These are phyloP conservation scores for Trametes elegans DNA, from an alignment of 768 basidiomycete species.

Conservation along the genomic window DNA sequence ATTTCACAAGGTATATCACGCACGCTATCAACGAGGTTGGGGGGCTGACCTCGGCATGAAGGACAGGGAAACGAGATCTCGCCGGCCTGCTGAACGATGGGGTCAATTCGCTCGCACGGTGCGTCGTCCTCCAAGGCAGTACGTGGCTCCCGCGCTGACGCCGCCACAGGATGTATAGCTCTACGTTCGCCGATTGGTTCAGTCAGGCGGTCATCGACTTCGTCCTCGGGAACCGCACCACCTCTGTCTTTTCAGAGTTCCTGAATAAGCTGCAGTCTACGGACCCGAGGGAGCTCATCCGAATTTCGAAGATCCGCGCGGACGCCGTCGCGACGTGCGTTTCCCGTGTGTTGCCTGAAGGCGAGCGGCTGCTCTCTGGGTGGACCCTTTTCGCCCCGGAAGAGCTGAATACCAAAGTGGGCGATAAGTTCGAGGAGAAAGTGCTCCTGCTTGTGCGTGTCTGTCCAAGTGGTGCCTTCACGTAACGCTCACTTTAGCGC, in stretches of 20 bases:
- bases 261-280: constrained; percentile 82
- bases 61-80: constrained; percentile 95
- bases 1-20: constrained; percentile 70
- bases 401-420: constrained; percentile 65
- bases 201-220: constrained; percentile 94
- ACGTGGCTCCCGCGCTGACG: not conserved
- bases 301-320: constrained; percentile 83
- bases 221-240: constrained; percentile 82
- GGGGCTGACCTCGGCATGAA: constrained; percentile 26
- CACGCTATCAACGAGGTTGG: not conserved
- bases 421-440: constrained; percentile 92
- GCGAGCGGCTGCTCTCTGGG: constrained; percentile 68
- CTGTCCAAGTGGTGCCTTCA: constrained; percentile 21
- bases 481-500: constrained; percentile 3
- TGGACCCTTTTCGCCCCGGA: constrained; percentile 93
- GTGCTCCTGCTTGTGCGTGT: constrained; percentile 77
- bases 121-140: not conserved
- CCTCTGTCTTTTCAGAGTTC: constrained; percentile 92
- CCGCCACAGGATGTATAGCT: constrained; percentile 69
- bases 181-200: constrained; percentile 95
- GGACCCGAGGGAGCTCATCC: constrained; percentile 88
- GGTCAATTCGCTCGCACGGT: constrained; percentile 89
- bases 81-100: constrained; percentile 93
- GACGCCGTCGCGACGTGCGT: constrained; percentile 92
- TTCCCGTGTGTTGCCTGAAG: constrained; percentile 42